Conservation (phyloP, 148 eudicot genomes). For the Camellia granthamiana region DNA sequence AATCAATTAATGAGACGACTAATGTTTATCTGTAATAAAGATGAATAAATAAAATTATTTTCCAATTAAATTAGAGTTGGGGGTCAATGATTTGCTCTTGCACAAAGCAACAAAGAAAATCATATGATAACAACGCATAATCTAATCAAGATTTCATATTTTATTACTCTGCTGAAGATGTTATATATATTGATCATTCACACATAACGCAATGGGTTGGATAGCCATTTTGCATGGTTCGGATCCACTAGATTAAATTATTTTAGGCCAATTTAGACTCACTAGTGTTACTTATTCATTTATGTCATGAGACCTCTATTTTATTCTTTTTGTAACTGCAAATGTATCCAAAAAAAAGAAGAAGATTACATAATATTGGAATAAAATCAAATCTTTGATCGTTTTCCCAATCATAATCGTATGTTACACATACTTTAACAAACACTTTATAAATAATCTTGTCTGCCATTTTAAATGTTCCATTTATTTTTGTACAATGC, state of each 20-base stretch:
- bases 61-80: background rate
- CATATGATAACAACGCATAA: background rate
- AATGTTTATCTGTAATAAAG: too few species aligned
- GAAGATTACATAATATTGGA: background rate
- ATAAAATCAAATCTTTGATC: background rate
- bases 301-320: background rate
- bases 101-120: background rate
- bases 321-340: constrained; percentile 5
- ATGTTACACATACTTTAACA: too few species aligned
- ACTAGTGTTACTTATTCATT: background rate
- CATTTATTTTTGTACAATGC: background rate
- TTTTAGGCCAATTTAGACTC: background rate
- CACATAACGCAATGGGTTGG: background rate
- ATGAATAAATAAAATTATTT: too few species aligned
- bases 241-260: background rate
- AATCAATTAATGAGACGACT: too few species aligned
- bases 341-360: constrained; percentile 5
- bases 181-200: background rate
- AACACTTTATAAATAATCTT: too few species aligned
- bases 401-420: too few species aligned
- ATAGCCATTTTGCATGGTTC: background rate
- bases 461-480: background rate
- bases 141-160: background rate
- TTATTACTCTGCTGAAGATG: background rate
- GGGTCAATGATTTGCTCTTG: constrained; percentile 1